These are phyloP conservation scores for Falciphora oryzae DNA, from an alignment of 2,329 filamentous ascomycete genomes.

Conservation along the genomic window DNA sequence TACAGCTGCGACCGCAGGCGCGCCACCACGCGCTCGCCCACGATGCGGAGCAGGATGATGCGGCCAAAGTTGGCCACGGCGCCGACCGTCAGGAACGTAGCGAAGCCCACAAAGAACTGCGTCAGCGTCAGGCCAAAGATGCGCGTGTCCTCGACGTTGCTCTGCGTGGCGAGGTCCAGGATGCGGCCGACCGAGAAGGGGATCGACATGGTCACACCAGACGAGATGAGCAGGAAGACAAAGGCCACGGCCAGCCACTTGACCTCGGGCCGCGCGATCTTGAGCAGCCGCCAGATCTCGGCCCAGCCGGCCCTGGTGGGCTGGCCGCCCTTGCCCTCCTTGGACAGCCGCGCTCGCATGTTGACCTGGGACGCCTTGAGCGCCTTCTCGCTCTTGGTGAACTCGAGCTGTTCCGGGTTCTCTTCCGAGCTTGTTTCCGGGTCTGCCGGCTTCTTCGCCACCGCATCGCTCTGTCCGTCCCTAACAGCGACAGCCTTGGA, in stretches of 20 bases:
- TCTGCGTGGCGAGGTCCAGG: conserved; percentile 81
- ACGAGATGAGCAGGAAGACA: conserved; percentile 79
- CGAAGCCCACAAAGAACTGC: conserved; percentile 84
- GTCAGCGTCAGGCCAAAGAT: conserved; percentile 80
- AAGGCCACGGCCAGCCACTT: conserved; percentile 75
- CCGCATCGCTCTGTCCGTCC: conserved; percentile 14
- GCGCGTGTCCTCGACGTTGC: conserved; percentile 56
- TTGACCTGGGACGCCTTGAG: conserved; percentile 85
- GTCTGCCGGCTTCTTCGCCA: conserved; percentile 27
- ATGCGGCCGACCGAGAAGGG: conserved; percentile 97
- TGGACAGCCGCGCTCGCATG: conserved; percentile 78
- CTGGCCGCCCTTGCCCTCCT: conserved; percentile 58
- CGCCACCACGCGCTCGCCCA: conserved; percentile 91
- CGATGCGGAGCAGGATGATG: conserved; percentile 86
- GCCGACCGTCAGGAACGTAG: conserved; percentile 69
- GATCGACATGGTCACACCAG: conserved; percentile 89
- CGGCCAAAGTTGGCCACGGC: conserved; percentile 89
- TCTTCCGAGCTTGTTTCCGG: conserved; percentile 17
- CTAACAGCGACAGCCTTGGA: conserved; percentile 9
- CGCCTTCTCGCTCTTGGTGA: conserved; percentile 75
- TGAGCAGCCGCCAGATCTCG: conserved; percentile 83
- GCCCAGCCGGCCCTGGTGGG: conserved; percentile 56
- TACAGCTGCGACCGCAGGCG: conserved; percentile 86
- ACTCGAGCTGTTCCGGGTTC: conserved; percentile 43
- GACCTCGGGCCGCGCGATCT: conserved; percentile 81